These are phyloP conservation scores for Cladobotryum mycophilum DNA, from an alignment of 2,329 filamentous ascomycete species.

Conservation along the genomic window DNA sequence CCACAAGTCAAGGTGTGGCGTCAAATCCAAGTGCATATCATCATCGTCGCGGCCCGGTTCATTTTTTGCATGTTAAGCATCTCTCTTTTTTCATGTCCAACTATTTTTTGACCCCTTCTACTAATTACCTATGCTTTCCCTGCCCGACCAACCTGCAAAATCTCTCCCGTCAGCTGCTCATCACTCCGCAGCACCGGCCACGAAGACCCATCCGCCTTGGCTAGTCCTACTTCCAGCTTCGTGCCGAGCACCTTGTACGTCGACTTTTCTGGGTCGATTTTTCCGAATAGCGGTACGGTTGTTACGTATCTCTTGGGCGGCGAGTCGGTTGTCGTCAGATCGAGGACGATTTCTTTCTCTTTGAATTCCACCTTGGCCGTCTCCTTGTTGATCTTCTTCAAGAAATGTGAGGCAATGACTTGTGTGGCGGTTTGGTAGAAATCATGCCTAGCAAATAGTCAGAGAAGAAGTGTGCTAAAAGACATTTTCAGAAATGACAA, in stretches of 20 bases:
- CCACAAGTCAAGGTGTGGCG: too few species aligned
- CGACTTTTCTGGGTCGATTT: conserved; percentile 70
- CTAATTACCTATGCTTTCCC: conserved; percentile 32
- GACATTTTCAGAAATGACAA: neutral
- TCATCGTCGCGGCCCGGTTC: too few species aligned
- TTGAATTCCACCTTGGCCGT: conserved; percentile 66
- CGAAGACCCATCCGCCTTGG: conserved; percentile 64
- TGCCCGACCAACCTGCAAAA: conserved; percentile 82
- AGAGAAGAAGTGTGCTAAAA: neutral
- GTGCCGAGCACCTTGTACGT: conserved; percentile 78
- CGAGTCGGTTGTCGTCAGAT: conserved; percentile 78
- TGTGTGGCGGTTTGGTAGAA: conserved; percentile 87
- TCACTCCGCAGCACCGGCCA: conserved; percentile 84
- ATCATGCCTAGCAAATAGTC: conserved; percentile 49
- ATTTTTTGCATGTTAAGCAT: too few species aligned
- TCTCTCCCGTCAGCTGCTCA: conserved; percentile 63
- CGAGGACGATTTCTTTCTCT: conserved; percentile 58
- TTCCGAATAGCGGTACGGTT: conserved; percentile 66
- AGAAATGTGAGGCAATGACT: conserved; percentile 86
- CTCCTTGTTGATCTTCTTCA: conserved; percentile 93
- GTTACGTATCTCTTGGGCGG: conserved; percentile 71
- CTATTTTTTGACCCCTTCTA: too few species aligned
- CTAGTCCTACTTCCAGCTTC: conserved; percentile 76
- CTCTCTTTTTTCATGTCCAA: too few species aligned
- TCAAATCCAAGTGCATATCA: too few species aligned